phyloP scores from a whole-genome alignment of 192 early-diverging fungal genomes.

The Coemansia sp. region DNA sequence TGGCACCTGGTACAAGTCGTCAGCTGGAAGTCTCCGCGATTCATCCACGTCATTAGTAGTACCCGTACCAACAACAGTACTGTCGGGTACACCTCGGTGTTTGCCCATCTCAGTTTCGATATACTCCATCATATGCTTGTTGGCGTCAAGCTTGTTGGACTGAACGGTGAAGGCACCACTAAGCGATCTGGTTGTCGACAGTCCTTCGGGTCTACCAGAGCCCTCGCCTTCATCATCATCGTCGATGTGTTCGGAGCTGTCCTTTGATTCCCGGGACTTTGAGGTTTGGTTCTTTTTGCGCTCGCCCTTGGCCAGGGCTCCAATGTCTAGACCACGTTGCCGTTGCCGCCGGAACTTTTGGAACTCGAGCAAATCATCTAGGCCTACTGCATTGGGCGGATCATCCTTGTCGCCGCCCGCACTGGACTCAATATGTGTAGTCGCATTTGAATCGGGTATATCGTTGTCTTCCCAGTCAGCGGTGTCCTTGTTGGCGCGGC shows the following conservation, averaged over 20 bases:
- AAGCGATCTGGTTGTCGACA: conserved; percentile 46
- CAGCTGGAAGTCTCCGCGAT: conserved; percentile 26
- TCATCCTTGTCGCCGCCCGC: conserved; percentile 41
- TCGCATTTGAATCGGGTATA: background rate
- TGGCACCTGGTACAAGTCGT: conserved; percentile 70
- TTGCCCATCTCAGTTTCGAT: conserved; percentile 71
- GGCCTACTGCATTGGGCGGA: conserved; percentile 11
- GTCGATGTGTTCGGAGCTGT: conserved; percentile 19
- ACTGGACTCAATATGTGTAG: conserved; percentile 46
- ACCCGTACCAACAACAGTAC: background rate
- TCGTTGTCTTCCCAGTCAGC: conserved; percentile 42
- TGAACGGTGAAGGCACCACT: conserved; percentile 69
- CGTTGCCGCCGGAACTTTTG: conserved; percentile 21
- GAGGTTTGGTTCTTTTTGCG: conserved; percentile 13
- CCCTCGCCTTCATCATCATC: conserved; percentile 15
- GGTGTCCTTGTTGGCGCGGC: conserved; percentile 19
- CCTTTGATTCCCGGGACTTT: conserved; percentile 18
- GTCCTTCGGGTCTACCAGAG: conserved; percentile 12
- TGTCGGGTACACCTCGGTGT: conserved; percentile 16
- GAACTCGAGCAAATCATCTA: conserved; percentile 30
- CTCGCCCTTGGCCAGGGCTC: conserved; percentile 25
- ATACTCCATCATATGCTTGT: conserved; percentile 85
- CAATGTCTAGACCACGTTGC: conserved; percentile 26
- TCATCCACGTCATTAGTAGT: conserved; percentile 6
- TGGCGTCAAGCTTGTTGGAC: conserved; percentile 74